These are phyloP conservation scores for Alternaria infectoria DNA, from an alignment of 2,329 filamentous ascomycete genomes.

Conservation along the genomic window DNA sequence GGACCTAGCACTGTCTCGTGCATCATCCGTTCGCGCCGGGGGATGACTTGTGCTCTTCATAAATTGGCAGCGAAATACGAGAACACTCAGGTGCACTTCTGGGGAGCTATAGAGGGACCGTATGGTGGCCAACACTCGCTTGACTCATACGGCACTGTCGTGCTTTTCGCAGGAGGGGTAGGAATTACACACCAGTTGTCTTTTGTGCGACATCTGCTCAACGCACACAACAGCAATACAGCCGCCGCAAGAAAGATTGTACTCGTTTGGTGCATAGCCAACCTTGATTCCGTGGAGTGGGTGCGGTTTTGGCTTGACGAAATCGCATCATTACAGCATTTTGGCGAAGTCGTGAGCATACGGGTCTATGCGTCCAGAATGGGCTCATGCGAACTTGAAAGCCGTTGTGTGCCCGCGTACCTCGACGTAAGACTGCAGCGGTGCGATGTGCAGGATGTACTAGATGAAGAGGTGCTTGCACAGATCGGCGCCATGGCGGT, in stretches of 20 bases:
- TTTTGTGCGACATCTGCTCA: conserved; percentile 71
- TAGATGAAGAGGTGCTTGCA: conserved; percentile 76
- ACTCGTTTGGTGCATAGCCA: conserved; percentile 87
- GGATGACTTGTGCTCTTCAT: conserved; percentile 81
- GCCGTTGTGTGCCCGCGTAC: conserved; percentile 55
- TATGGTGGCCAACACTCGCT: conserved; percentile 77
- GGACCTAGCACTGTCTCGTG: conserved; percentile 61
- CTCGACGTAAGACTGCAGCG: conserved; percentile 86
- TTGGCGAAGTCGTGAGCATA: conserved; percentile 80
- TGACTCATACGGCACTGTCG: conserved; percentile 84
- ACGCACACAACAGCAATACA: conserved; percentile 65
- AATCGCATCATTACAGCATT: conserved; percentile 76
- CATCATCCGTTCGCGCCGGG: conserved; percentile 81
- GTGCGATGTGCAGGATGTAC: conserved; percentile 75
- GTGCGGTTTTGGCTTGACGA: conserved; percentile 84
- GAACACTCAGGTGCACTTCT: conserved; percentile 61
- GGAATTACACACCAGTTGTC: conserved; percentile 93
- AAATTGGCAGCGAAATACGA: conserved; percentile 63
- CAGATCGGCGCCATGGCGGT: conserved; percentile 87
- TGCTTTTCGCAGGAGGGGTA: conserved; percentile 87
- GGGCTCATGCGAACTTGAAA: conserved; percentile 72
- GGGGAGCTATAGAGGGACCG: conserved; percentile 82
- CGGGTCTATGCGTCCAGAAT: conserved; percentile 86
- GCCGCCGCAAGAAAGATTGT: conserved; percentile 78
- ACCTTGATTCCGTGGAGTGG: conserved; percentile 85